Conservation (phyloP, 2,329 filamentous ascomycete species). For the Coniella vitis region DNA sequence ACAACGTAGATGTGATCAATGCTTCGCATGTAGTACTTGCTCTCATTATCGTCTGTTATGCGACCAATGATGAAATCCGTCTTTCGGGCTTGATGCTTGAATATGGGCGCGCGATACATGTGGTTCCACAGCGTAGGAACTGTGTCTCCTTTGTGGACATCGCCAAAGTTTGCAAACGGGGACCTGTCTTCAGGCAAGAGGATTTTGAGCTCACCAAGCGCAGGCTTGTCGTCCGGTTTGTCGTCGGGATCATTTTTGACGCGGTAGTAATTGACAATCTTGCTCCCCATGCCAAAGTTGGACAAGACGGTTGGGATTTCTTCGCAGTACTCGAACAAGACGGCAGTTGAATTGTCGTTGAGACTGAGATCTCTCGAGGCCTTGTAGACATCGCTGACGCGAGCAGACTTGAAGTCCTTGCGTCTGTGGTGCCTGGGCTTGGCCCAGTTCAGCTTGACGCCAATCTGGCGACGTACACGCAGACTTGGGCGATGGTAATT, state of each 20-base stretch:
- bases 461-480: slow-evolving; percentile 60
- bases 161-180: slow-evolving; percentile 90
- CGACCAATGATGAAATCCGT: slow-evolving; percentile 86
- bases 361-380: slow-evolving; percentile 77
- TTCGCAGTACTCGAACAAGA: slow-evolving; percentile 93
- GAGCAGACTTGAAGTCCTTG: slow-evolving; percentile 75
- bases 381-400: slow-evolving; percentile 70
- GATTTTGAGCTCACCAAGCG: slow-evolving; percentile 83
- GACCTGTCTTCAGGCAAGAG: slow-evolving; percentile 91
- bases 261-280: slow-evolving; percentile 94
- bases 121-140: slow-evolving; percentile 88
- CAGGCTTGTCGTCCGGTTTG: slow-evolving; percentile 66
- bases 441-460: slow-evolving; percentile 63
- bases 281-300: slow-evolving; percentile 95
- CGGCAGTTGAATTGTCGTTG: slow-evolving; percentile 79
- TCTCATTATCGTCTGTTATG: slow-evolving; percentile 69
- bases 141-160: slow-evolving; percentile 83
- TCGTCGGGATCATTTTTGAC: slow-evolving; percentile 69
- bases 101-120: slow-evolving; percentile 92
- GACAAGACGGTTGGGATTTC: slow-evolving; percentile 87
- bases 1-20: slow-evolving; percentile 89
- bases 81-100: slow-evolving; percentile 69
- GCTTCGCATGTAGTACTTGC: slow-evolving; percentile 75
- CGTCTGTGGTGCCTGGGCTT: slow-evolving; percentile 69
- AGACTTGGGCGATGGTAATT: slow-evolving; percentile 80